Conservation (phyloP, 2,329 filamentous ascomycete species). For the Talaromyces verruculosus region DNA sequence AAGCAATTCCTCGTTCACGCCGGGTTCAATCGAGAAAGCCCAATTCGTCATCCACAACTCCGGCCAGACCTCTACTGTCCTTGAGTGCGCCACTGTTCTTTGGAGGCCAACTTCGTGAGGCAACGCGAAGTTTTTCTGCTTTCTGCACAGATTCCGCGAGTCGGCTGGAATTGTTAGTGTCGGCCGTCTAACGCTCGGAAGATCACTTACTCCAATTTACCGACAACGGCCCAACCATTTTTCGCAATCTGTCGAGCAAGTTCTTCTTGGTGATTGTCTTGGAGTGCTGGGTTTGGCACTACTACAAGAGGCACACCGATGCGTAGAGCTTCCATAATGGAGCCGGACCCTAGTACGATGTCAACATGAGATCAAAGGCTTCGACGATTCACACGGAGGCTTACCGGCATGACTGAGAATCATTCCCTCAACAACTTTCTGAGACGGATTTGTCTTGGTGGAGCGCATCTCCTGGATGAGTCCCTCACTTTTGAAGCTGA, state of each 20-base stretch:
- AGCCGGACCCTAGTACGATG: constrained; percentile 71
- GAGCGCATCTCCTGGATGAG: constrained; percentile 60
- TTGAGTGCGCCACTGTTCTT: constrained; percentile 47
- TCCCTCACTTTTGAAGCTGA: constrained; percentile 64
- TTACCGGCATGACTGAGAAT: constrained; percentile 88
- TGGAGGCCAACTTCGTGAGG: constrained; percentile 52
- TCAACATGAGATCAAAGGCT: not conserved
- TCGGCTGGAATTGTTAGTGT: constrained; percentile 11
- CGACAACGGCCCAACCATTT: constrained; percentile 75
- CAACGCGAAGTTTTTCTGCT: constrained; percentile 49
- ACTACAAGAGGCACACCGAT: constrained; percentile 76
- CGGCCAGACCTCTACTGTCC: constrained; percentile 46
- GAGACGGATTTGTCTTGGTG: constrained; percentile 47
- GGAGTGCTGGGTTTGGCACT: constrained; percentile 77
- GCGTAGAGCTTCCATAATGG: constrained; percentile 79
- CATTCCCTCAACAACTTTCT: constrained; percentile 58
- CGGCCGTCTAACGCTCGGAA: constrained; percentile 19
- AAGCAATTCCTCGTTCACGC: not conserved
- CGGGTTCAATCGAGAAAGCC: constrained; percentile 51
- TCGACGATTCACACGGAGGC: constrained; percentile 23
- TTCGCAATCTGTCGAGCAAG: constrained; percentile 73
- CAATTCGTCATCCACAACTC: constrained; percentile 59
- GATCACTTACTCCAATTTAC: constrained; percentile 58
- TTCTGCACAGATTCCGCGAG: constrained; percentile 49
- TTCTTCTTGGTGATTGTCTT: constrained; percentile 90